Percentiles rank a stretch among this genome's conserved stretches.
phyloP scores from a whole-genome alignment of 345 rosid genomes.

The Sonneratia caseolaris region DNA sequence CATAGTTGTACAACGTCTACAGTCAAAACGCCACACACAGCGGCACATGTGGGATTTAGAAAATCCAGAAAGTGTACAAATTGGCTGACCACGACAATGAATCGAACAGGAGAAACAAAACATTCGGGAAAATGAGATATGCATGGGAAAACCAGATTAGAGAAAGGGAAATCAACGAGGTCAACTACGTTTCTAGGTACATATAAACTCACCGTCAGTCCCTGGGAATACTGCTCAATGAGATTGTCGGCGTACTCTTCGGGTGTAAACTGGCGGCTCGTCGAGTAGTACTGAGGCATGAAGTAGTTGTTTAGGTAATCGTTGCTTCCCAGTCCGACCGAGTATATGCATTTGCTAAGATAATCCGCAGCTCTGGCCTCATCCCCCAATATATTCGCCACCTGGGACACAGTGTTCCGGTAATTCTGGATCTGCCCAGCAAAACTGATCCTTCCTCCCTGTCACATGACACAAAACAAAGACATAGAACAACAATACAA shows the following conservation, averaged over 20 bases:
- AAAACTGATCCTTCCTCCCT: slow-evolving; percentile 73
- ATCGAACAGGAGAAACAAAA: too few relatives aligned
- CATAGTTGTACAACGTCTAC: slow-evolving; percentile 32
- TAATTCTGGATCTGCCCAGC: slow-evolving; percentile 67
- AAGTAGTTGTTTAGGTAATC: slow-evolving; percentile 94
- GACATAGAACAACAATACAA: too few relatives aligned
- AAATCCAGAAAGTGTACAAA: too few relatives aligned
- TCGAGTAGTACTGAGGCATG: slow-evolving; percentile 56
- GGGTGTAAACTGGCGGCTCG: slow-evolving; percentile 43
- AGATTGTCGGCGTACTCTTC: slow-evolving; percentile 55
- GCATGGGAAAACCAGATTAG: not conserved
- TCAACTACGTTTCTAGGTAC: too few relatives aligned
- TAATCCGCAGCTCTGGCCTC: slow-evolving; percentile 43
- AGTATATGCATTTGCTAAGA: slow-evolving; percentile 58
- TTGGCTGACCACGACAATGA: too few relatives aligned
- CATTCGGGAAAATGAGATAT: too few relatives aligned
- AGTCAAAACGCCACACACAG: not conserved
- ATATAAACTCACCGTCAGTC: slow-evolving; percentile 34
- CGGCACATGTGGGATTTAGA: too few relatives aligned
- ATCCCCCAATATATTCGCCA: slow-evolving; percentile 52
- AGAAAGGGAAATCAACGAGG: not conserved
- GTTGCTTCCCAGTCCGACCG: slow-evolving; percentile 83
- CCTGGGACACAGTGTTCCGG: slow-evolving; percentile 44
- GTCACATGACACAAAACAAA: not conserved
- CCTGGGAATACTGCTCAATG: slow-evolving; percentile 38